A percentile compares a stretch with the other conserved stretches of the same genome.
Evolutionary conservation across 257 asterid genomes (phyloP).

Genomic region (Perilla frutescens): DNA sequence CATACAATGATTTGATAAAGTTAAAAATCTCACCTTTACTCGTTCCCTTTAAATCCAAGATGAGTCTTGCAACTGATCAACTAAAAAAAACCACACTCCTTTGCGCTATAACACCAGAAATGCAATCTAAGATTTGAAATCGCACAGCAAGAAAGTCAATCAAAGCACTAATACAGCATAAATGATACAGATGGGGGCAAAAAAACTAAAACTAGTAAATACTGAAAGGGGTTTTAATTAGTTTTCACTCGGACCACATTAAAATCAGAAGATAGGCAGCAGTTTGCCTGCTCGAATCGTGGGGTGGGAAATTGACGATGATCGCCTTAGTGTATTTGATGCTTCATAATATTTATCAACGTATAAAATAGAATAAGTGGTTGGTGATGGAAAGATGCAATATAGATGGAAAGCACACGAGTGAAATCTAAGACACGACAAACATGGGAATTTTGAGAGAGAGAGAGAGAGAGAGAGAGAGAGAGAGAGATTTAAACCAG

Average conservation of each 20-base stretch:
- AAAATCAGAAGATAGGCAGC: constrained; percentile 27
- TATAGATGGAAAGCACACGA: constrained; percentile 22
- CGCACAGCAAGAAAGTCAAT: constrained; percentile 28
- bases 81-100: constrained; percentile 25
- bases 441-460: constrained; percentile 18
- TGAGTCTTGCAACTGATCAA: constrained; percentile 26
- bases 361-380: constrained; percentile 30
- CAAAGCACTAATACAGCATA: constrained; percentile 15
- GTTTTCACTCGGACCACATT: constrained; percentile 27
- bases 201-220: background rate
- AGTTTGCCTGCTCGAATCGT: constrained; percentile 30
- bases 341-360: constrained; percentile 8
- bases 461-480: constrained; percentile 30
- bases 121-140: constrained; percentile 29
- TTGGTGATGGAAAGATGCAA: constrained; percentile 32
- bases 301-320: constrained; percentile 25
- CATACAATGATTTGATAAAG: background rate
- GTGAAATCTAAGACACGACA: constrained; percentile 42
- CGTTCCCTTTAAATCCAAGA: constrained; percentile 19
- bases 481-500: constrained; percentile 31
- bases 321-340: constrained; percentile 1
- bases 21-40: constrained; percentile 38
- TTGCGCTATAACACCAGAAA: constrained; percentile 32
- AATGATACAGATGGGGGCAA: background rate
- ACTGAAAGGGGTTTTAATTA: background rate